Evolutionary conservation across 768 basidiomycete genomes (phyloP), one percentile per base, ranked within the genome.

Genomic region (Suillus americanus): DNA sequence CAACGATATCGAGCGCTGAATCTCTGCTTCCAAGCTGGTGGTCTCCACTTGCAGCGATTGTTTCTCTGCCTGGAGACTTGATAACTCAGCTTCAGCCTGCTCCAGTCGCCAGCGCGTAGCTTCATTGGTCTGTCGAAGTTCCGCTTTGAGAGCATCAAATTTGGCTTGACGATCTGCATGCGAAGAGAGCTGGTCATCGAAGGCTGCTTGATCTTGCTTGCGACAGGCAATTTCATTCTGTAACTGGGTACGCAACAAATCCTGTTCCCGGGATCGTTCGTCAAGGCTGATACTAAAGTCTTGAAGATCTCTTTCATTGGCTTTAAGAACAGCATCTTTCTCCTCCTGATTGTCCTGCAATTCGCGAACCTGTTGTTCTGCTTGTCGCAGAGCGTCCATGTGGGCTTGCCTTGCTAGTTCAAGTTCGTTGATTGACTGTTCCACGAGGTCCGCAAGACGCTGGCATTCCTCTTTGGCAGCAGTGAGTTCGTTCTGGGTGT

Each of bases 1-100:
- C 63, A 89, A 74, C 7, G 91, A 90, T 54, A 83, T 77, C 10
- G 80, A 81, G 43, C 87, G 85, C 73, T 92, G 89, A 14, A 85
- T 73, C 69, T 92, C 89, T 3, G 90, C 88, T 65, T 85, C 84
- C 33, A 91, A 76, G 16, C 77, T 75, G 0, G 89, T 90, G 54
- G 82, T 81, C 67, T 87, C 79, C 56, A 81, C 79, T 65, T 90
- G 86, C 18, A 89, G 74, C 12, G 72, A 60, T 1, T 72, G 75
- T 66, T 82, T 86, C 75, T 91, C 88, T 53, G 82, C 79, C 65
- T 84, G 82, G 23, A 81, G 62, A 5, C 70, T 53, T 40, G 78
- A 74, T 30, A 81, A 65, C 16, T 80, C 77, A 1, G 63, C 63
- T 54, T 80, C 75, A 33, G 79, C 71, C 57, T 82, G 74, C 48